Conservation (phyloP, 1,284 basidiomycete genomes). For the Fistulinella cinereoalba region DNA sequence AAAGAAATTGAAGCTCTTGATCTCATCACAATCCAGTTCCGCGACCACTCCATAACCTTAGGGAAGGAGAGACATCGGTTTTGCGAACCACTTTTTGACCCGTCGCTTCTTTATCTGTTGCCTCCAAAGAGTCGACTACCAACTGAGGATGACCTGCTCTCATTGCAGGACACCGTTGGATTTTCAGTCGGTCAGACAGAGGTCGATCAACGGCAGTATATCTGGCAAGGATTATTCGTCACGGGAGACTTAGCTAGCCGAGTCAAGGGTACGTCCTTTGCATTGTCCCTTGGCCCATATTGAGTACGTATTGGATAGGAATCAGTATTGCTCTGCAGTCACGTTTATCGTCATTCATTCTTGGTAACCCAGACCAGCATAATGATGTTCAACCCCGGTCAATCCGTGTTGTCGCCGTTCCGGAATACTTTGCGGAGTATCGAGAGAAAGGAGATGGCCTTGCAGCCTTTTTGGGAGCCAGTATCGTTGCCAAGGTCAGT, state of each 20-base stretch:
- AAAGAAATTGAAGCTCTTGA: constrained; percentile 80
- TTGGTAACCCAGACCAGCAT: constrained; percentile 59
- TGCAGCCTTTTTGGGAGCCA: constrained; percentile 84
- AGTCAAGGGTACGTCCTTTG: constrained; percentile 61
- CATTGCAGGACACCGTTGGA: constrained; percentile 65
- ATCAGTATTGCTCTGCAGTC: constrained; percentile 72
- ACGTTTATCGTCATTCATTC: constrained; percentile 65
- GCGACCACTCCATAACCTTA: constrained; percentile 68
- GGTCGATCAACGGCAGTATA: constrained; percentile 62
- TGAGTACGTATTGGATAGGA: constrained; percentile 40
- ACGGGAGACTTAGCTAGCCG: constrained; percentile 77
- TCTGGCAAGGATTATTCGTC: constrained; percentile 82
- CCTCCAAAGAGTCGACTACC: constrained; percentile 14
- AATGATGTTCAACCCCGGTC: constrained; percentile 71
- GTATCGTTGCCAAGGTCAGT: constrained; percentile 81
- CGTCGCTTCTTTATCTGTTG: constrained; percentile 46
- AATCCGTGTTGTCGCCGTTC: constrained; percentile 70
- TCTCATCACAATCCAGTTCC: constrained; percentile 71
- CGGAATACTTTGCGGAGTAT: constrained; percentile 92
- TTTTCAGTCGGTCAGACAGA: constrained; percentile 57
- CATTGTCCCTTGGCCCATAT: background rate
- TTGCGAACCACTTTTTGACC: constrained; percentile 87
- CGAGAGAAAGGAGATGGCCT: constrained; percentile 80
- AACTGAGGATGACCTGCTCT: constrained; percentile 34
- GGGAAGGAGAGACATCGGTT: constrained; percentile 88